Base-by-base conservation (phyloP, 805 yeast species). In the Wickerhamomyces mucosus region DNA sequence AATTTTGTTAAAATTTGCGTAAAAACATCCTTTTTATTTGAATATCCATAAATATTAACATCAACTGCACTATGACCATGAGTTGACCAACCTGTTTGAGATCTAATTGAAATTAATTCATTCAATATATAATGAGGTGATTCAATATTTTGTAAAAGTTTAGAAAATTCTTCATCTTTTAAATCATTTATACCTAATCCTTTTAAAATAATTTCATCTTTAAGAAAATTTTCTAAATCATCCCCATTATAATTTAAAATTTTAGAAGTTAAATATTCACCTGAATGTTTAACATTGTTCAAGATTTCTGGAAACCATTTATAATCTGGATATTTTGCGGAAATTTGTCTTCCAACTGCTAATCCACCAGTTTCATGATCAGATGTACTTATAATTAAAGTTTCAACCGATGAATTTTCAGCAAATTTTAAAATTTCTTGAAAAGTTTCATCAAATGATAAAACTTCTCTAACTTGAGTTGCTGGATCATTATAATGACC, bases 301-400 rank as follows among this genome's bases (percentile, higher is more conserved):
- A 88, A 65, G 14, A 72, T 83, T 50, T 80, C 75, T 1, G 96
- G 97, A 46, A 67, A 72, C 96, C 96, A 88, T 36, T 74, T 50
- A 50, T 86, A 86, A 36, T 85, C 94, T 2, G 96, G 96, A 53
- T 86, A 85, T 1, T 52, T 51, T 6, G 26, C 10, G 12, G 16
- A 10, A 11, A 23, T 23, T 23, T 23, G 26, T 13, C 10, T 23
- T 0, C 95, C 85, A 28, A 83, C 71, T n/a, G 81, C 80, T 41
- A 88, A 65, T 1, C 96, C 97, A 40, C 97, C 97, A 17, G 96
- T 88, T 55, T 88, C 97, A 61, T 88, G 97, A 55, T 88, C 96
- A 16, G 94, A 79, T 3, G 95, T 85, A 17, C 89, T 75, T 26
- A 88, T 63, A 25, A 84, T 69, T 27, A 80, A 63, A 3, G 95